These are phyloP conservation scores for Kazachstania psychrophila DNA, from an alignment of 805 yeast genomes.

Conservation along the genomic window DNA sequence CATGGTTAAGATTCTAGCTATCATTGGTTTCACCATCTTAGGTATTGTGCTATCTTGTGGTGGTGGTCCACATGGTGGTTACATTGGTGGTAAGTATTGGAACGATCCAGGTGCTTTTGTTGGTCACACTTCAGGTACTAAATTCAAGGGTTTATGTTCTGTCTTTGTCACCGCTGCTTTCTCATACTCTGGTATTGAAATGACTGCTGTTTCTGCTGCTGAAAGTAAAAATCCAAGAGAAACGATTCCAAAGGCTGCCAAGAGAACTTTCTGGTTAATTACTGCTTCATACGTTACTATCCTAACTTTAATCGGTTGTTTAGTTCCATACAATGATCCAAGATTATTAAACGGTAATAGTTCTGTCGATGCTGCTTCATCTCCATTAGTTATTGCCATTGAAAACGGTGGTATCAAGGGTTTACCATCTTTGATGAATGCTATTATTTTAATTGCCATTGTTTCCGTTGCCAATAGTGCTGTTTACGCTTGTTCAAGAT, in stretches of 20 bases:
- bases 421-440: slow-evolving; percentile 62
- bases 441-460: slow-evolving; percentile 57
- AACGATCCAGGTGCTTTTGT: slow-evolving; percentile 56
- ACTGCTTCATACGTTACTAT: slow-evolving; percentile 58
- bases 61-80: slow-evolving; percentile 36
- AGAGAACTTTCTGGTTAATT: slow-evolving; percentile 79
- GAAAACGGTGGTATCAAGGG: slow-evolving; percentile 56
- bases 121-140: slow-evolving; percentile 27
- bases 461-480: slow-evolving; percentile 68
- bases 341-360: slow-evolving; percentile 40
- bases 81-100: slow-evolving; percentile 40
- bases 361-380: slow-evolving; percentile 52
- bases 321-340: slow-evolving; percentile 50
- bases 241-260: slow-evolving; percentile 62
- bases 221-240: slow-evolving; percentile 62
- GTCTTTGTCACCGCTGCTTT: slow-evolving; percentile 53
- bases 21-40: slow-evolving; percentile 44
- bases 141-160: slow-evolving; percentile 45
- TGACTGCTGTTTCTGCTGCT: slow-evolving; percentile 68
- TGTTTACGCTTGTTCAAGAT: slow-evolving; percentile 61
- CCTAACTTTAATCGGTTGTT: slow-evolving; percentile 48
- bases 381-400: slow-evolving; percentile 70
- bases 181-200: slow-evolving; percentile 67
- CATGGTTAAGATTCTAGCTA: slow-evolving; percentile 40
- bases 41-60: slow-evolving; percentile 44